Conservation (phyloP, 129 eudicot genomes). For the Helichrysum umbraculigerum region DNA sequence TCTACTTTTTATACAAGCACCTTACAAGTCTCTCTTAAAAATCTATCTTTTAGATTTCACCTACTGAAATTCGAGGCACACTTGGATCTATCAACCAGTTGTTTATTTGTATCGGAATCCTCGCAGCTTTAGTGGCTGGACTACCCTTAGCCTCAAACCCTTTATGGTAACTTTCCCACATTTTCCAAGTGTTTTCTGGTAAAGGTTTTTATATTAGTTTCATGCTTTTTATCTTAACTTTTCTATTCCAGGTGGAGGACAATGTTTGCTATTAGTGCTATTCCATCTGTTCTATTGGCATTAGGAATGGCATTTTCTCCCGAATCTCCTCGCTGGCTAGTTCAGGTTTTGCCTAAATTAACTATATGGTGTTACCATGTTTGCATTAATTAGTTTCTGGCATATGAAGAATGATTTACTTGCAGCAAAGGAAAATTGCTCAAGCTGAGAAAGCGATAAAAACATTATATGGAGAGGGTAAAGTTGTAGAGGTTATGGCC, state of each 20-base stretch:
- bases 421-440: conserved; percentile 75
- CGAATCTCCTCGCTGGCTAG: conserved; percentile 97
- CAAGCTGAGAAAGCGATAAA: conserved; percentile 65
- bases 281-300: conserved; percentile 90
- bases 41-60: conserved; percentile 63
- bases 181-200: background rate
- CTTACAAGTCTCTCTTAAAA: background rate
- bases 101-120: conserved; percentile 83
- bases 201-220: background rate
- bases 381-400: background rate
- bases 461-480: conserved; percentile 73
- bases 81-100: conserved; percentile 95
- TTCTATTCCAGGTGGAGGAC: conserved; percentile 85
- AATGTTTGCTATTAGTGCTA: conserved; percentile 77
- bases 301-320: conserved; percentile 96
- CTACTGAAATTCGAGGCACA: conserved; percentile 95
- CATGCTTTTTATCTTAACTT: background rate
- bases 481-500: conserved; percentile 74
- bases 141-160: conserved; percentile 88
- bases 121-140: conserved; percentile 90
- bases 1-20: background rate
- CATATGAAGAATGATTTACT: background rate
- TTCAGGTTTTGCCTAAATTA: conserved; percentile 57
- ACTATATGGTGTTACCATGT: conserved; percentile 15
- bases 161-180: conserved; percentile 48